Evolutionary conservation across 2,329 filamentous ascomycete species (phyloP).

Genomic region (Cladosporium phlei): DNA sequence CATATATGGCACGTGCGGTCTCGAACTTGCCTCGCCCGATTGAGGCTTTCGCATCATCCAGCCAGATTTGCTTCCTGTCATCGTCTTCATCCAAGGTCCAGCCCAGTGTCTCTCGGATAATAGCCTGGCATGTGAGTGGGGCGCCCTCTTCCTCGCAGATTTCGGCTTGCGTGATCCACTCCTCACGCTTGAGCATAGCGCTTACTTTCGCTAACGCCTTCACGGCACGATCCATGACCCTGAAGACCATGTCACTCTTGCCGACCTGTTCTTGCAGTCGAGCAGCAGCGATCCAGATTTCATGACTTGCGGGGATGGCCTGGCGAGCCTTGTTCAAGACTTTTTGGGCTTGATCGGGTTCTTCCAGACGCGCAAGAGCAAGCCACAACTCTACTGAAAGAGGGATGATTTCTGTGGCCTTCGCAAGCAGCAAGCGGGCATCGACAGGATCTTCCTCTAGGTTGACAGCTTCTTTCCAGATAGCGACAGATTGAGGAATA

Average conservation of each 20-base stretch:
- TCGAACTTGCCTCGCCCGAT: slow-evolving; percentile 79
- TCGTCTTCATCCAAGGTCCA: slow-evolving; percentile 95
- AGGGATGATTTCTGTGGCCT: slow-evolving; percentile 92
- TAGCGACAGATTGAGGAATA: slow-evolving; percentile 84
- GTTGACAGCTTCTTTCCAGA: slow-evolving; percentile 99
- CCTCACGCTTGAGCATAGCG: slow-evolving; percentile 94
- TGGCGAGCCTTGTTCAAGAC: slow-evolving; percentile 94
- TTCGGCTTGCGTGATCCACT: slow-evolving; percentile 94
- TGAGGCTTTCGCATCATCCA: slow-evolving; percentile 82
- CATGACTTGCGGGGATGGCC: slow-evolving; percentile 84
- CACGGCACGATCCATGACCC: slow-evolving; percentile 91
- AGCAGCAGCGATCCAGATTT: slow-evolving; percentile 95
- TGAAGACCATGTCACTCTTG: slow-evolving; percentile 66
- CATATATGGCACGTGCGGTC: slow-evolving; percentile 89
- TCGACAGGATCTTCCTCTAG: slow-evolving; percentile 86
- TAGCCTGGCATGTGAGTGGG: slow-evolving; percentile 77
- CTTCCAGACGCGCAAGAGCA: slow-evolving; percentile 83
- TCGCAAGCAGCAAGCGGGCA: slow-evolving; percentile 81
- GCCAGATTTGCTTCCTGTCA: slow-evolving; percentile 91
- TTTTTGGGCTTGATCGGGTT: slow-evolving; percentile 84
- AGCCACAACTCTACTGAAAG: slow-evolving; percentile 93
- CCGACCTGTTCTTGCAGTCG: slow-evolving; percentile 87
- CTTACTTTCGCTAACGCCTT: slow-evolving; percentile 84
- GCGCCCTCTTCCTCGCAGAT: slow-evolving; percentile 91
- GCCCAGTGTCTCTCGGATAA: slow-evolving; percentile 86